Evolutionary conservation across 345 rosid species (phyloP), one percentile per base, ranked within the genome.

Genomic region (Clarkia xantiana): DNA sequence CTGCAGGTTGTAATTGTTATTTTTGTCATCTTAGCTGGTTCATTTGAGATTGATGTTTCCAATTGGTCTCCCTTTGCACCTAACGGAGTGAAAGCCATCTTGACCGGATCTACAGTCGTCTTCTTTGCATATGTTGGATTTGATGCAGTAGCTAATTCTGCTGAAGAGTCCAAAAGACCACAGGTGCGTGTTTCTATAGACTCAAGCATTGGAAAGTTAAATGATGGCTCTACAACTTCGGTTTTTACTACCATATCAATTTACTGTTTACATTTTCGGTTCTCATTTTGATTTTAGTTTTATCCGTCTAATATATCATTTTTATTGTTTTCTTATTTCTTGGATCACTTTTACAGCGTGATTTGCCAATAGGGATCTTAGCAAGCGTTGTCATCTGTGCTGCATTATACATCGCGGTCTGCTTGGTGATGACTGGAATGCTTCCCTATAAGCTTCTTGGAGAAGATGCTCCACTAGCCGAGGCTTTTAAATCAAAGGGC

Each of bases 41-140:
- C 95, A 66, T 87, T 87, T 60, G 70, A 87, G 60, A 85, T 93
- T 57, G 96, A 87, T 68, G 77, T 77, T 52, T 68, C 78, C 18
- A 93, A 93, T 66, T 84, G 94, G 96, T 70, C 95, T 5, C 96
- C 96, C 60, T 87, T 87, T 72, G 90, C 84, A 14, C 99, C 95
- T 14, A 74, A 78, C 58, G 96, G 95, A 46, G 55, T 76, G 49
- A 77, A 80, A 73, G 75, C 80, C 42, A 54, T 91, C 49, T 70
- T 91, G 19, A 87, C 90, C 20, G 96, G 96, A 52, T 89, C 96
- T 62, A 84, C 91, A 50, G 91, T 84, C 11, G 96, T 82, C 9
- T 87, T 93, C 79, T 93, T 93, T 63, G 85, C 98, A 18, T 91
- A 91, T 57, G 91, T 87, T 68, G 99, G 99, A 49, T 93, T 87